phyloP scores from a whole-genome alignment of 2,329 filamentous ascomycete genomes.

The Ciborinia camelliae region DNA sequence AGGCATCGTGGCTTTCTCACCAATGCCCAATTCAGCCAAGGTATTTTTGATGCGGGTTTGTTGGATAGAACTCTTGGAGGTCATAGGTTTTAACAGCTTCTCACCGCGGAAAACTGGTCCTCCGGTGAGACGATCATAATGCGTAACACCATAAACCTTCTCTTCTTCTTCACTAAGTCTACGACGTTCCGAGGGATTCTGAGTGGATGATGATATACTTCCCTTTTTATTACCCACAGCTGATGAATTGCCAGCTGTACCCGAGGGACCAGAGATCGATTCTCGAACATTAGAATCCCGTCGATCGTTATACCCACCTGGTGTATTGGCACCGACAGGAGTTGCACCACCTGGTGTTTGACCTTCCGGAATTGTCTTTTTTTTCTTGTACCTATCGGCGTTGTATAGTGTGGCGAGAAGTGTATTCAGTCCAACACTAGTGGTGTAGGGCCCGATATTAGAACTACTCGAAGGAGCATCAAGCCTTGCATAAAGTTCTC shows the following conservation, averaged over 20 bases:
- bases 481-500: conserved; percentile 80
- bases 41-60: conserved; percentile 71
- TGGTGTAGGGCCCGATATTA: conserved; percentile 74
- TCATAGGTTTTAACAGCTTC: conserved; percentile 72
- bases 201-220: conserved; percentile 23
- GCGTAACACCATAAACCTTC: conserved; percentile 75
- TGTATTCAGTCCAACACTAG: conserved; percentile 73
- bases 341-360: conserved; percentile 41
- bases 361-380: conserved; percentile 63
- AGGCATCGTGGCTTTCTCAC: conserved; percentile 64
- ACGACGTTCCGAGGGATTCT: conserved; percentile 52
- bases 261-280: conserved; percentile 37
- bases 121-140: conserved; percentile 78
- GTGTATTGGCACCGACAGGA: conserved; percentile 35
- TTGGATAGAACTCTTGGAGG: conserved; percentile 72
- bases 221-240: conserved; percentile 35
- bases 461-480: conserved; percentile 71
- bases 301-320: conserved; percentile 40
- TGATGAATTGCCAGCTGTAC: conserved; percentile 33
- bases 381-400: conserved; percentile 88
- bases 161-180: conserved; percentile 74
- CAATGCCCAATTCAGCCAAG: conserved; percentile 68
- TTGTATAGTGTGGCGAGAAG: conserved; percentile 79
- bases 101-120: conserved; percentile 90
- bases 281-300: conserved; percentile 39